Evolutionary conservation across 2,329 filamentous ascomycete species (phyloP), one percentile per base, ranked within the genome.

Genomic region (Hymenoscyphus linearis): DNA sequence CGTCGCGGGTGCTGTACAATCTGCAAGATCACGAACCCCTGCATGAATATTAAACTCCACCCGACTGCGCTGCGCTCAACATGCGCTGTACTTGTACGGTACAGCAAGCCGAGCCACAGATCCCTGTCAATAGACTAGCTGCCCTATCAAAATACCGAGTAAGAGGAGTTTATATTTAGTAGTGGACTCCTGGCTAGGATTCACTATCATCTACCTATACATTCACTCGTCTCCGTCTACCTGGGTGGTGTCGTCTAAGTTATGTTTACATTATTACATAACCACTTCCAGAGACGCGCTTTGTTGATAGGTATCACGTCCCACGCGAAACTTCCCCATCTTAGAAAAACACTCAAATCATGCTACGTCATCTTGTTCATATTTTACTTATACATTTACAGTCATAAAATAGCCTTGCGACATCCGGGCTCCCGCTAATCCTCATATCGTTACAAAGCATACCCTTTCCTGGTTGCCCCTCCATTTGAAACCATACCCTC

Each of bases 401-500:
- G 18, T 31, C 18, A 25, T 52, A 12, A n/a, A 57, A 34, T 16
- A 18, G 12, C 18, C 25, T 25, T 18, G 25, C 27, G n/a, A 27
- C 25, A 18, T 9, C 40, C n/a, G 22, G 40, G 40, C 40, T 22
- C 18, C n/a, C 40, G 40, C n/a, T 47, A 36, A 27, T 47, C 52
- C 35, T 59, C 59, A 57, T 55, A 54, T 56, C 58, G 60, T 63
- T 67, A 67, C 65, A 66, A 57, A 61, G 61, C 57, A 53, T 57
- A 53, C 61, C 50, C 53, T 37, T 18, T 22, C 40, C 40, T 47
- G 40, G 27, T 47, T 57, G 35, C 52, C 36, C 53, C 55, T 36
- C 16, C 18, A 37, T 55, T 61, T 63, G 64, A 63, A 60, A 44
- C 62, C 62, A 66, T 65, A 64, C 64, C 64, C 60, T 69, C 64